Percentiles rank a stretch among this genome's conserved stretches.
These are phyloP conservation scores for Solanum virginianum DNA, from an alignment of 257 asterid species.

Conservation along the genomic window DNA sequence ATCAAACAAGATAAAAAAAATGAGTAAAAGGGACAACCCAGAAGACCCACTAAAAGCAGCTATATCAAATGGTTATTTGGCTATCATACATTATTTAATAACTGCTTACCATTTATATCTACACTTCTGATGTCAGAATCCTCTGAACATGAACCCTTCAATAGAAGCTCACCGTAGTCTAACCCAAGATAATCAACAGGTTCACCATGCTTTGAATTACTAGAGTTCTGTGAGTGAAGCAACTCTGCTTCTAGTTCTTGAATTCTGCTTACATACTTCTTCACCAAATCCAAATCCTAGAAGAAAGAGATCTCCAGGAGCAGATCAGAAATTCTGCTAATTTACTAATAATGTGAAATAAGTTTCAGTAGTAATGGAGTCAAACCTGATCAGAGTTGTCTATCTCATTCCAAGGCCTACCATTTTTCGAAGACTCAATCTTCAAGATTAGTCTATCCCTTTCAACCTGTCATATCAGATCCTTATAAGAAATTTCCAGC, in stretches of 20 bases:
- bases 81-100: neutral
- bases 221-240: constrained; percentile 28
- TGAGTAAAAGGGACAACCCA: neutral
- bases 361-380: neutral
- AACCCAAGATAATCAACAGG: constrained; percentile 29
- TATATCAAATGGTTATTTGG: neutral
- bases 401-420: constrained; percentile 49
- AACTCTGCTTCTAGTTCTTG: constrained; percentile 77
- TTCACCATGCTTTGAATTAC: constrained; percentile 22
- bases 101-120: constrained; percentile 47
- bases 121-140: constrained; percentile 38
- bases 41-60: neutral
- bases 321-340: neutral
- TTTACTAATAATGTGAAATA: neutral
- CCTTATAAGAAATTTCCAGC: neutral
- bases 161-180: constrained; percentile 38
- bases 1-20: neutral
- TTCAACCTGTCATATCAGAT: constrained; percentile 47
- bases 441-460: constrained; percentile 62
- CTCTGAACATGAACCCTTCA: constrained; percentile 22
- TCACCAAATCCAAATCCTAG: constrained; percentile 65
- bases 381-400: constrained; percentile 52
- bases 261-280: constrained; percentile 52
- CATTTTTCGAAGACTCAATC: constrained; percentile 56
- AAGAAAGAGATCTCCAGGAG: neutral